Base-by-base conservation (phyloP, 805 yeast genomes). In the Barnettozyma sp. region DNA sequence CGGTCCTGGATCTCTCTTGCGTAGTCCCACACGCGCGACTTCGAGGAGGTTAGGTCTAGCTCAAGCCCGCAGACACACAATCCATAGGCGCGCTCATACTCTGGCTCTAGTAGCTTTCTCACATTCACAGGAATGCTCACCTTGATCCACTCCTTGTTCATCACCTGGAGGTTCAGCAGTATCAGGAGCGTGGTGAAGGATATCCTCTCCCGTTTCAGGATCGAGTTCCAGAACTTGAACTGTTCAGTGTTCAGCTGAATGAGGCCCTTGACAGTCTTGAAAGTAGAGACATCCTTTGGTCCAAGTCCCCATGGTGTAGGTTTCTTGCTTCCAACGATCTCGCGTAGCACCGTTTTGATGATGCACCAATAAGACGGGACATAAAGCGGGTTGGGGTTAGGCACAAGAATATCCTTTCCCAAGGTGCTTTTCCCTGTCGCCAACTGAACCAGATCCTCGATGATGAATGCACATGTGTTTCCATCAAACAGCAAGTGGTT, bases 401-500 rank as follows among this genome's bases (percentile, higher is more conserved):
- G 32, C 6, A 29, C 23, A 9, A 27, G 22, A 7, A 26, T 16
- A 17, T 34, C 36, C n/a, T n/a, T 16, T 34, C 22, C 5, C 14
- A 17, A 17, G 60, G 41, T n/a, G 22, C 20, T 5, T 23, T 15
- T 4, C 25, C 25, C 7, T 33, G n/a, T 25, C 19, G 34, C 31
- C 15, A 34, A n/a, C 9, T 30, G 12, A 6, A 16, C 22, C 13
- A 40, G 15, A 19, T 40, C 43, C 17, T 40, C 41, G 2, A 40
- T 6, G 9, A 36, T 15, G 6, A 36, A 36, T 5, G 28, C 32
- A 17, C 21, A 33, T 13, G 35, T 25, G 5, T 13, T 33, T 1
- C 43, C 43, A 34, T 40, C 43, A 10, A 30, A 1, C 16, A 26
- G 24, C 4, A 31, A 20, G 26, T 40, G 43, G 11, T 40, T 41